Conservation (phyloP, 305 asterid species). For the Petunia hybrid region DNA sequence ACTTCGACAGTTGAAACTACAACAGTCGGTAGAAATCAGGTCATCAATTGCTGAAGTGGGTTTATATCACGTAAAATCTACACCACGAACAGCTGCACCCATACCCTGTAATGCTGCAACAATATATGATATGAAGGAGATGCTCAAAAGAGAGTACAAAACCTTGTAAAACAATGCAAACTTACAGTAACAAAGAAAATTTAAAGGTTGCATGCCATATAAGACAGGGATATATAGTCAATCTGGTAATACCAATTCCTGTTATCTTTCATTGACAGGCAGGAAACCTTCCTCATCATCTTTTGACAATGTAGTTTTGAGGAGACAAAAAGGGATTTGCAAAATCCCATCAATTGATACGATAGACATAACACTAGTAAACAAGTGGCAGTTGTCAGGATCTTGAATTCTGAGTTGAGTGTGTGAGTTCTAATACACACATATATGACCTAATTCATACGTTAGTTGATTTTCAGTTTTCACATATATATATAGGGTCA, state of each 20-base stretch:
- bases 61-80: slow-evolving; percentile 6
- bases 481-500: background rate
- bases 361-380: background rate
- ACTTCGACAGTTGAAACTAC: background rate
- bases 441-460: background rate
- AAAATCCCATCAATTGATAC: background rate
- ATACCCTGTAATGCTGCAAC: background rate
- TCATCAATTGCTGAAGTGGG: background rate
- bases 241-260: background rate
- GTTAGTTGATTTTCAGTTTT: background rate
- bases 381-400: background rate
- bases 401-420: background rate
- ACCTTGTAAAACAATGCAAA: background rate
- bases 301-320: background rate
- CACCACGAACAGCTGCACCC: background rate
- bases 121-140: background rate
- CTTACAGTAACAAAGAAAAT: background rate
- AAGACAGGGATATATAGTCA: background rate
- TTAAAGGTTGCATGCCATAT: background rate
- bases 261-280: background rate
- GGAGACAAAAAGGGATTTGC: background rate
- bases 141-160: background rate
- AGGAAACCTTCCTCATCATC: background rate
- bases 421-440: background rate
- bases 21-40: background rate